Evolutionary conservation across 176 grass and related monocot genomes (phyloP).

Genomic region (Paspalum notatum): DNA sequence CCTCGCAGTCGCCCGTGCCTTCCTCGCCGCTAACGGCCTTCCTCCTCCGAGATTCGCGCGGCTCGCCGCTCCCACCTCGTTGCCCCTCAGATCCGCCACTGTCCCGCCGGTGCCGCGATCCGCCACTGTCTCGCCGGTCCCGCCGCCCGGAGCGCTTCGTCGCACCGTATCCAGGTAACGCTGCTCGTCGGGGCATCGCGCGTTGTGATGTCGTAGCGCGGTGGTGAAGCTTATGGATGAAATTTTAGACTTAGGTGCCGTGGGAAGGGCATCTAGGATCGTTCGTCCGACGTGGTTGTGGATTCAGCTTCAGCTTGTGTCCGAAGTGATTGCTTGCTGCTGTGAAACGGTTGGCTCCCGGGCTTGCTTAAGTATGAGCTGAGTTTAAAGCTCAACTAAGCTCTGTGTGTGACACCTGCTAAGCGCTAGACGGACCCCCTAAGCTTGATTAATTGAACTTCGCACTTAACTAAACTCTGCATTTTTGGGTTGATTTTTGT

Average conservation of each 20-base stretch:
- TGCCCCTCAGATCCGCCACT: constrained; percentile 19
- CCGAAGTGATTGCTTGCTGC: constrained; percentile 5
- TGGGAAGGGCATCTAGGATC: too few relatives aligned
- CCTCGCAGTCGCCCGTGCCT: neutral
- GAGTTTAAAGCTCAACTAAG: constrained; percentile 6
- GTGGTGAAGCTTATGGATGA: constrained; percentile 10
- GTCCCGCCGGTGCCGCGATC: constrained; percentile 6
- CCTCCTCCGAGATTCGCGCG: neutral
- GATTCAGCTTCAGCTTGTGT: too few relatives aligned
- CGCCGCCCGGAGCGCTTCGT: neutral
- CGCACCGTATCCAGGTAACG: constrained; percentile 26
- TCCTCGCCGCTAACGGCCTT: neutral
- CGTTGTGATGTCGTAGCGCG: neutral
- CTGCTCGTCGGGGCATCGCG: neutral
- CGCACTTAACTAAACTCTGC: neutral
- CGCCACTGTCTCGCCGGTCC: neutral
- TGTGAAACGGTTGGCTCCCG: neutral
- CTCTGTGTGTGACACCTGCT: neutral
- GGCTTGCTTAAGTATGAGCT: neutral
- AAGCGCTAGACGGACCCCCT: neutral
- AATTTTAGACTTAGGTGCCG: neutral
- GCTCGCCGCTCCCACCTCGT: neutral
- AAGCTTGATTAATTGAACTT: constrained; percentile 17
- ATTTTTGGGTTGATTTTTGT: neutral
- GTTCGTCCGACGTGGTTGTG: neutral